These are phyloP conservation scores for Kwoniella newhampshirensis DNA, from an alignment of 768 basidiomycete species.

Conservation along the genomic window DNA sequence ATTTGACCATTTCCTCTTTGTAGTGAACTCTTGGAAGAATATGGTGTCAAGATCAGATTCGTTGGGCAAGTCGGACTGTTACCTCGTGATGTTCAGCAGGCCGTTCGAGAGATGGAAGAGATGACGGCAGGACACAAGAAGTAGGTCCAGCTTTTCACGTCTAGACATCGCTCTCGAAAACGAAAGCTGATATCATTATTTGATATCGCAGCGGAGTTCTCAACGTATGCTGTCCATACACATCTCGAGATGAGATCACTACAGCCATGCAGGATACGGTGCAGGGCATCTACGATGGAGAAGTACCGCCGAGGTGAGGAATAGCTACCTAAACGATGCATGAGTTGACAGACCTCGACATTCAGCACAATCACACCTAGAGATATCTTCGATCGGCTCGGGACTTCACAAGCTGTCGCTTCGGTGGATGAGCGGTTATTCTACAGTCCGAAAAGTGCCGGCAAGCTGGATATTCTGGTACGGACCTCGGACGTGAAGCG, in stretches of 20 bases:
- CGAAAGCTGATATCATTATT: neutral
- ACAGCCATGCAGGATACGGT: conserved; percentile 64
- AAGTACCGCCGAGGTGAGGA: conserved; percentile 2
- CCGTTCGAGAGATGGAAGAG: conserved; percentile 68
- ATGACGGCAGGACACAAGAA: conserved; percentile 71
- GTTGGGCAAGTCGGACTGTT: conserved; percentile 74
- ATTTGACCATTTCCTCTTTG: neutral
- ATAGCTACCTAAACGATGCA: no score
- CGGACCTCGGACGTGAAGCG: conserved; percentile 88
- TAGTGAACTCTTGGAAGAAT: conserved; percentile 74
- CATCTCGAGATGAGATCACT: conserved; percentile 87
- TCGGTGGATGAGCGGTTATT: conserved; percentile 2
- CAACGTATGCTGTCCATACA: conserved; percentile 90
- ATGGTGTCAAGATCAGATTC: conserved; percentile 81
- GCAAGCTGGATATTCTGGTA: conserved; percentile 73
- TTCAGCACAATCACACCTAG: conserved; percentile 22
- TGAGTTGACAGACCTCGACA: no score
- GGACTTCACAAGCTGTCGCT: conserved; percentile 6
- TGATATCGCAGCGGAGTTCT: conserved; percentile 73
- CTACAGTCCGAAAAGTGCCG: conserved; percentile 8
- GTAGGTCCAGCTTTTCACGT: conserved; percentile 44
- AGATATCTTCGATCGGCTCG: conserved; percentile 32
- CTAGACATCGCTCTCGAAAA: neutral
- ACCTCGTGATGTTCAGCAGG: conserved; percentile 70
- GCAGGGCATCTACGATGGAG: conserved; percentile 14